Evolutionary conservation across 305 asterid genomes (phyloP).

Genomic region (Fraxinus paxiana): DNA sequence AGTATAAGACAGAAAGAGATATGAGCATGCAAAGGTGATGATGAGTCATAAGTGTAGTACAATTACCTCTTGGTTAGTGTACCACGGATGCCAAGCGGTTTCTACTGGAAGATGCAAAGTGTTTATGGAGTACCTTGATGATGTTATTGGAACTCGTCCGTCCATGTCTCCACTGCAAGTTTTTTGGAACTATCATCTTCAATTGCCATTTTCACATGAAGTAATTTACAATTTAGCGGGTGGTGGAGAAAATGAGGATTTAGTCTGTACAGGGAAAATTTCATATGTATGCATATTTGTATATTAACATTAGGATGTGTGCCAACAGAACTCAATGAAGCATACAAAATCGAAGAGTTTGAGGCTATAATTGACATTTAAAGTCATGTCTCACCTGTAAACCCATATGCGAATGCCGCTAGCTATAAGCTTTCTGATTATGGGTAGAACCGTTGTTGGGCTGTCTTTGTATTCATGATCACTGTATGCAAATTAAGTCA

Average conservation of each 20-base stretch:
- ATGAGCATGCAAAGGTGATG: not conserved
- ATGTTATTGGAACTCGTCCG: constrained; percentile 39
- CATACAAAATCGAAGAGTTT: not conserved
- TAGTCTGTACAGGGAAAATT: not conserved
- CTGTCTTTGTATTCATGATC: constrained; percentile 20
- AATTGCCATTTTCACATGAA: not conserved
- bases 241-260: not conserved
- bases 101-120: constrained; percentile 31
- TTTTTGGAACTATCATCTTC: not conserved
- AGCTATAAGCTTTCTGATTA: constrained; percentile 27
- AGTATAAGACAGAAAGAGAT: not conserved
- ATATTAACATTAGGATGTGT: not conserved
- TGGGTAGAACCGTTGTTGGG: constrained; percentile 28
- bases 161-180: constrained; percentile 39
- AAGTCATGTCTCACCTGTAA: constrained; percentile 27
- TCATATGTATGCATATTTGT: not conserved
- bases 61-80: constrained; percentile 33
- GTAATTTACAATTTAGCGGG: not conserved
- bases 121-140: constrained; percentile 35
- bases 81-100: constrained; percentile 42
- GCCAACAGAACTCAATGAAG: not conserved
- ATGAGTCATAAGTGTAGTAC: not conserved
- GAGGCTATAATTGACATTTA: not conserved
- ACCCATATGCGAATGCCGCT: constrained; percentile 38
- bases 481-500: not conserved